Conservation (phyloP, 805 yeast genomes). For the Lipomyces starkeyi region DNA sequence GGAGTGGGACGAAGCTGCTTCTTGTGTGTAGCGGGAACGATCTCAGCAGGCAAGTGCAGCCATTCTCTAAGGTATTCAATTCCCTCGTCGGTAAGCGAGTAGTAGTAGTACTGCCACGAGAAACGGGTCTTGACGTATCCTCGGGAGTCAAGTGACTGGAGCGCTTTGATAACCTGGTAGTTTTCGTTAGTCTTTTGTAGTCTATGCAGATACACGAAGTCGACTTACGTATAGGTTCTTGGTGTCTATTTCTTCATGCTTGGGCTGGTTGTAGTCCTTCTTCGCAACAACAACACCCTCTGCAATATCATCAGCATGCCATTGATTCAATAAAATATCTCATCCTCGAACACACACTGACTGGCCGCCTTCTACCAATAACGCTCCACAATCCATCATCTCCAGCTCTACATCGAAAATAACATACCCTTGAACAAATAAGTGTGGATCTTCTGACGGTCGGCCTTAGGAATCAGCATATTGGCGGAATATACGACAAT, state of each 20-base stretch:
- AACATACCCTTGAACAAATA: constrained; percentile 97
- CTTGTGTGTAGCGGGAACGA: constrained; percentile 98
- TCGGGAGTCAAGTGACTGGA: constrained; percentile 97
- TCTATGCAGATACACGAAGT: neutral
- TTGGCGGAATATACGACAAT: constrained; percentile 39
- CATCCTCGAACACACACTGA: neutral
- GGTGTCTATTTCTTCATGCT: constrained; percentile 98
- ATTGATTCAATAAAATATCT: neutral
- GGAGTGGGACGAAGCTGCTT: constrained; percentile 92
- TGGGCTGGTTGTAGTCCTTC: constrained; percentile 91
- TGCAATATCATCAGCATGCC: constrained; percentile 44
- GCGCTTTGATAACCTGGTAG: constrained; percentile 77
- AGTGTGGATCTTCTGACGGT: constrained; percentile 99
- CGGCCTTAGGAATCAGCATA: constrained; percentile 99
- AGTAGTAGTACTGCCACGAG: constrained; percentile 99
- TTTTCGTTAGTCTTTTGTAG: neutral
- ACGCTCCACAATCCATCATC: neutral
- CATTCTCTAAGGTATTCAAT: constrained; percentile 97
- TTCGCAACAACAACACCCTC: constrained; percentile 99
- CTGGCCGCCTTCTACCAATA: neutral
- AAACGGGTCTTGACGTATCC: constrained; percentile 99
- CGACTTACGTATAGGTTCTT: constrained; percentile 84
- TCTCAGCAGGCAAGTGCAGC: constrained; percentile 98
- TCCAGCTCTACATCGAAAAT: neutral
- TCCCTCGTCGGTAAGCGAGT: constrained; percentile 99